phyloP scores from a whole-genome alignment of 2,329 filamentous ascomycete genomes.

The Plenodomus tracheiphilus region DNA sequence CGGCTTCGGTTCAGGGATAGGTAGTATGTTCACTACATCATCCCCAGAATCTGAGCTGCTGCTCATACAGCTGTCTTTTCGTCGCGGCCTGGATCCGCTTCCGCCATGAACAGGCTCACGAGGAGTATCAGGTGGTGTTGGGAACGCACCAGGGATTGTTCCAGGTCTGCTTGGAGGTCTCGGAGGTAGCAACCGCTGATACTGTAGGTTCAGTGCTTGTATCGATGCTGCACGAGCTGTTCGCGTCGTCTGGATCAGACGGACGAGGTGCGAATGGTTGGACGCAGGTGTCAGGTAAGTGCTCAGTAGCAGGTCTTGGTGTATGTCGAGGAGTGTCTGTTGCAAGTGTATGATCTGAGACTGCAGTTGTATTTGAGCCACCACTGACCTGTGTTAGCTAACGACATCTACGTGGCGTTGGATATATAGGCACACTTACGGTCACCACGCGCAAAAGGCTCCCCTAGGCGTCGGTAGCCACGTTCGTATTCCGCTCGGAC shows the following conservation, averaged over 20 bases:
- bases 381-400: conserved; percentile 20
- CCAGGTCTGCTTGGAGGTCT: conserved; percentile 8
- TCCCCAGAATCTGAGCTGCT: conserved; percentile 11
- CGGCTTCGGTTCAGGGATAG: conserved; percentile 5
- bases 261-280: conserved; percentile 32
- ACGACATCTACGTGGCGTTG: not conserved
- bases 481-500: conserved; percentile 35
- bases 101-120: not conserved
- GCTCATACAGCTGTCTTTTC: conserved; percentile 7
- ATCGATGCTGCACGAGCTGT: conserved; percentile 31
- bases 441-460: conserved; percentile 37
- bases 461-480: conserved; percentile 32
- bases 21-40: conserved; percentile 4
- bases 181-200: conserved; percentile 28
- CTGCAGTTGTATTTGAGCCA: conserved; percentile 36
- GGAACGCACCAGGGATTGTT: conserved; percentile 23
- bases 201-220: conserved; percentile 32
- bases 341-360: conserved; percentile 39
- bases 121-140: conserved; percentile 7
- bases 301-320: conserved; percentile 31
- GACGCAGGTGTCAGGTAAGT: conserved; percentile 25
- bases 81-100: conserved; percentile 7
- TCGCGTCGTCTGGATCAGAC: conserved; percentile 31
- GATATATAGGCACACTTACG: conserved; percentile 13
- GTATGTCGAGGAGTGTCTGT: conserved; percentile 31